phyloP scores from a whole-genome alignment of 2,329 filamentous ascomycete species.

The Fonsecaea pugnacius region DNA sequence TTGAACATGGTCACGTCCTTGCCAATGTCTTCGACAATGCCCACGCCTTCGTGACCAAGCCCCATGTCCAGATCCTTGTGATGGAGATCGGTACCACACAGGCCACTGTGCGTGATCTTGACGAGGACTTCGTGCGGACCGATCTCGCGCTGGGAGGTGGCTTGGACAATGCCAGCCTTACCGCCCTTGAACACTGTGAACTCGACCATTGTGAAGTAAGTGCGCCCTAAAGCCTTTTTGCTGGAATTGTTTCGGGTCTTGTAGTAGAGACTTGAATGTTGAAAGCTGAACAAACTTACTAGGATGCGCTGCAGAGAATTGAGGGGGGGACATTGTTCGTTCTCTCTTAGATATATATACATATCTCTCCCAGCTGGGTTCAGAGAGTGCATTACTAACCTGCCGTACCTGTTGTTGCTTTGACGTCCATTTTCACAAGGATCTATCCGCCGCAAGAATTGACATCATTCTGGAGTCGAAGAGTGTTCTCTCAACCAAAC shows the following conservation, averaged over 20 bases:
- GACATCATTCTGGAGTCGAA: neutral
- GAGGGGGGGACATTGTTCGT: neutral
- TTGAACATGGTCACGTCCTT: slow-evolving; percentile 41
- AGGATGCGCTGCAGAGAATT: neutral
- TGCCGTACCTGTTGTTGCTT: neutral
- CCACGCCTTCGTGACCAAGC: slow-evolving; percentile 39
- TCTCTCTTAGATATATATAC: neutral
- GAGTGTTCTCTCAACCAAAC: neutral
- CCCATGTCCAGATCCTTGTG: slow-evolving; percentile 26
- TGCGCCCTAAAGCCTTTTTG: neutral
- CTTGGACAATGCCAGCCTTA: slow-evolving; percentile 61
- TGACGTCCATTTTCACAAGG: neutral
- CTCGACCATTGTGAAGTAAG: slow-evolving; percentile 36
- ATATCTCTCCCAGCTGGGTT: neutral
- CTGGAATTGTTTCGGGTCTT: neutral
- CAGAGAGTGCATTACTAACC: neutral
- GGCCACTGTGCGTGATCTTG: slow-evolving; percentile 67
- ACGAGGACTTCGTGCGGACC: slow-evolving; percentile 63
- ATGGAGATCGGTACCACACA: slow-evolving; percentile 65
- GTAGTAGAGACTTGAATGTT: neutral
- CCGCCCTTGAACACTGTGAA: slow-evolving; percentile 70
- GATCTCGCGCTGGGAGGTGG: slow-evolving; percentile 53
- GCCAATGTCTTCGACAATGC: slow-evolving; percentile 36
- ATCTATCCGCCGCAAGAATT: neutral
- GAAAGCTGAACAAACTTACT: neutral